Percentiles rank a stretch among this genome's conserved stretches.
These are phyloP conservation scores for Alternaria dauci DNA, from an alignment of 2,329 filamentous ascomycete genomes.

Conservation along the genomic window DNA sequence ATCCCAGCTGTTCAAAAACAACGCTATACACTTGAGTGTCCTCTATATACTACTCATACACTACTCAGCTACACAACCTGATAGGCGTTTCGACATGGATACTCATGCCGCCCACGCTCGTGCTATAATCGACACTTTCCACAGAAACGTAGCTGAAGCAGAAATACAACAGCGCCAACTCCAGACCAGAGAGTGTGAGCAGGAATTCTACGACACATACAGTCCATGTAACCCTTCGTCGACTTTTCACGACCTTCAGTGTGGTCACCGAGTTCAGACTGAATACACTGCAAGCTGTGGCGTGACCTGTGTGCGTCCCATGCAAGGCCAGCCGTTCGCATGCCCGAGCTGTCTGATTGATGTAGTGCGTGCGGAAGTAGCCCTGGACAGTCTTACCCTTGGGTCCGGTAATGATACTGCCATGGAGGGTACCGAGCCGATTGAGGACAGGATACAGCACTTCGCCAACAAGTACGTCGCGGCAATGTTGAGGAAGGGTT, in stretches of 20 bases:
- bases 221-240: conserved; percentile 16
- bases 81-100: neutral
- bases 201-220: conserved; percentile 18
- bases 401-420: conserved; percentile 1
- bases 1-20: neutral
- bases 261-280: conserved; percentile 16
- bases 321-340: conserved; percentile 10
- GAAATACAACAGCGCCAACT: conserved; percentile 6
- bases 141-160: conserved; percentile 8
- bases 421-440: neutral
- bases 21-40: neutral
- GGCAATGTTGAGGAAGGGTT: conserved; percentile 7
- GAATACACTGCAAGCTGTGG: conserved; percentile 18
- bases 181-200: conserved; percentile 6
- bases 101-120: conserved; percentile 10
- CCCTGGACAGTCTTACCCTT: conserved; percentile 14
- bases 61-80: conserved; percentile 5
- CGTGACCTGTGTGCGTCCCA: conserved; percentile 8
- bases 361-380: conserved; percentile 17
- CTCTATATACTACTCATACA: neutral
- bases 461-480: conserved; percentile 11
- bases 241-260: conserved; percentile 16
- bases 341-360: conserved; percentile 15
- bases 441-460: conserved; percentile 4
- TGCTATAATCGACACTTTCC: conserved; percentile 13